Percentiles rank a stretch among this genome's conserved stretches.
These are phyloP conservation scores for Infundibulicybe gibba DNA, from an alignment of 768 basidiomycete genomes.

Conservation along the genomic window DNA sequence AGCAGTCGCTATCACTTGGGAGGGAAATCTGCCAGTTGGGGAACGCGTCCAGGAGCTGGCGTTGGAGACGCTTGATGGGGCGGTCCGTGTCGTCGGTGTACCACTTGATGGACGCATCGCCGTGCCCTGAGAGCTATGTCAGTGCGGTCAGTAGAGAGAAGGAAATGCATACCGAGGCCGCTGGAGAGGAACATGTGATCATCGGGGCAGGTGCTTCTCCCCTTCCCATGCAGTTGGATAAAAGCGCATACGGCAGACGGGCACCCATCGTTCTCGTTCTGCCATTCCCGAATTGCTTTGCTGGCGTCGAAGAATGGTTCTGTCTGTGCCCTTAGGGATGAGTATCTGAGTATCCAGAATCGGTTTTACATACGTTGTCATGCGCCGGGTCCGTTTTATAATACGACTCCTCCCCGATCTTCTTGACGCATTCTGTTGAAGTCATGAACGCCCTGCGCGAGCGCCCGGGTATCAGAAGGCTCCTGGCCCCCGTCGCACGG, in stretches of 20 bases:
- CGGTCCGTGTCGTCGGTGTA: conserved; percentile 28
- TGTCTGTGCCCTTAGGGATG: conserved; percentile 17
- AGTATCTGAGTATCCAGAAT: not conserved
- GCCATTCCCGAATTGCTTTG: conserved; percentile 34
- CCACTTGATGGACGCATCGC: conserved; percentile 27
- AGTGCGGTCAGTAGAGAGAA: not conserved
- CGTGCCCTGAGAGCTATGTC: conserved; percentile 9
- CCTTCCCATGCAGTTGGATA: conserved; percentile 48
- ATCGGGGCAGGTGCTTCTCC: conserved; percentile 24
- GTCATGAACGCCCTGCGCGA: conserved; percentile 27
- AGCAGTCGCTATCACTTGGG: conserved; percentile 36
- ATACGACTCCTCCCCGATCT: conserved; percentile 19
- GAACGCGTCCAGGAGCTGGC: conserved; percentile 23
- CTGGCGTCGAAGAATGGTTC: conserved; percentile 44
- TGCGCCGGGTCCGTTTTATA: conserved; percentile 46
- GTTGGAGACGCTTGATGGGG: conserved; percentile 32
- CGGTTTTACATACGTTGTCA: conserved; percentile 27
- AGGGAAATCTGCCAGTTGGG: conserved; percentile 33
- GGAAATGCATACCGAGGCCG: conserved; percentile 33
- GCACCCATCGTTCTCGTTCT: conserved; percentile 33
- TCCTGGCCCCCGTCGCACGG: conserved; percentile 31
- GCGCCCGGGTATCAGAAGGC: conserved; percentile 39
- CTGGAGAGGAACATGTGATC: conserved; percentile 43
- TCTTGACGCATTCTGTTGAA: conserved; percentile 28
- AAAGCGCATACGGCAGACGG: conserved; percentile 35